These are phyloP conservation scores for Leccinum pellstonianum DNA, from an alignment of 768 basidiomycete genomes.

Conservation along the genomic window DNA sequence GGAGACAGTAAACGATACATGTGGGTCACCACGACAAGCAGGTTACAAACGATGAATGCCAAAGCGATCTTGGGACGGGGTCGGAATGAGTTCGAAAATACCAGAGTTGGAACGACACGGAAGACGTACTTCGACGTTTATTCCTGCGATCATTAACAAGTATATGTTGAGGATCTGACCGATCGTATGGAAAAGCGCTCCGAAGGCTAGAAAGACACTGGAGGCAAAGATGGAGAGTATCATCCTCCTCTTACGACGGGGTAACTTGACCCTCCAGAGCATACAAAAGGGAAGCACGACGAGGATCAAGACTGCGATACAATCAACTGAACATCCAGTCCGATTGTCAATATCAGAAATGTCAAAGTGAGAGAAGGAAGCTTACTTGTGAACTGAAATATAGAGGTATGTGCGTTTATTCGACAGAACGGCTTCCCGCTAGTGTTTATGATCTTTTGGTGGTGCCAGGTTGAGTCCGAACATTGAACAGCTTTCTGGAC, in stretches of 20 bases:
- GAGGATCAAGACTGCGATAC: conserved; percentile 15
- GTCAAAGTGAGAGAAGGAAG: background rate
- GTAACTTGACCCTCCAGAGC: conserved; percentile 24
- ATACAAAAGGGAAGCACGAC: conserved; percentile 20
- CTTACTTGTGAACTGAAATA: conserved; percentile 20
- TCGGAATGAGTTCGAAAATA: background rate
- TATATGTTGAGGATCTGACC: conserved; percentile 12
- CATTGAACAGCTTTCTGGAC: conserved; percentile 11
- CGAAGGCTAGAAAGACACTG: conserved; percentile 16
- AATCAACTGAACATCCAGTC: conserved; percentile 13
- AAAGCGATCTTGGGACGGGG: conserved; percentile 11
- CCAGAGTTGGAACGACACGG: background rate
- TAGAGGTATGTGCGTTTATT: background rate
- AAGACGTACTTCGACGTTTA: conserved; percentile 20
- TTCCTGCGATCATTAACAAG: conserved; percentile 6
- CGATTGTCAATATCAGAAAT: background rate
- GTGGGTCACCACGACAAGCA: conserved; percentile 24
- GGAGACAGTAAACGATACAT: conserved; percentile 13
- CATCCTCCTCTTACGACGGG: conserved; percentile 22
- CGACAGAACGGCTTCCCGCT: conserved; percentile 12
- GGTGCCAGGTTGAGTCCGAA: conserved; percentile 11
- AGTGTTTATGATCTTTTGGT: background rate
- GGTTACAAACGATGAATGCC: conserved; percentile 21
- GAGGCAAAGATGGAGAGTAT: conserved; percentile 24
- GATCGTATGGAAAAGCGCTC: conserved; percentile 14